Evolutionary conservation across 208 protist species (phyloP).

Genomic region (Acanthamoeba royreba): DNA sequence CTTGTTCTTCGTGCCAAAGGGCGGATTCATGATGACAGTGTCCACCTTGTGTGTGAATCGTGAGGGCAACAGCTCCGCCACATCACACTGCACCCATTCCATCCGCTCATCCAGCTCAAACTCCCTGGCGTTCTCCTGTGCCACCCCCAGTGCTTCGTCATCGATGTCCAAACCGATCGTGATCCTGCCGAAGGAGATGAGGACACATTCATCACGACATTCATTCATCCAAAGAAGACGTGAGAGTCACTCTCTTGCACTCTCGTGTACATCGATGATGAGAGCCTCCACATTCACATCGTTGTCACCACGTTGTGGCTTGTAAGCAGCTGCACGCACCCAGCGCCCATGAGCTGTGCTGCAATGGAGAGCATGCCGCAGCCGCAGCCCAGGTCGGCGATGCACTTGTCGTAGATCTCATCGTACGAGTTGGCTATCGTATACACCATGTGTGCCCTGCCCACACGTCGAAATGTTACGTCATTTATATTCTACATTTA

Average conservation of each 20-base stretch:
- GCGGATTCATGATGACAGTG: constrained; percentile 74
- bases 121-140: constrained; percentile 42
- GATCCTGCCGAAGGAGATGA: no score
- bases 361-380: constrained; percentile 60
- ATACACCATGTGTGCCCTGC: neutral
- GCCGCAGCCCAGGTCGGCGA: constrained; percentile 69
- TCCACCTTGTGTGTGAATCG: constrained; percentile 38
- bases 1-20: constrained; percentile 70
- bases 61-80: neutral
- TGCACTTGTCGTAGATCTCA: constrained; percentile 56
- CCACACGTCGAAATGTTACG: no score
- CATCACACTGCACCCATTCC: constrained; percentile 53
- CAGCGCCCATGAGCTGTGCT: constrained; percentile 46
- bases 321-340: neutral
- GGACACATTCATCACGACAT: no score
- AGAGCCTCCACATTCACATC: no score
- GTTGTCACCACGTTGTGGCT: no score
- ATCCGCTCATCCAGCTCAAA: constrained; percentile 56
- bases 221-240: no score
- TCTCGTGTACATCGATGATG: no score
- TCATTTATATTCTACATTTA: no score
- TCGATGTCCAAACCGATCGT: constrained; percentile 66
- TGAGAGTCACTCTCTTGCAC: no score
- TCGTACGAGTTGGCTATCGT: neutral
- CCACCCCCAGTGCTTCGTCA: constrained; percentile 47